Conservation (phyloP, 2,329 filamentous ascomycete species). For the Xylaria sp. region DNA sequence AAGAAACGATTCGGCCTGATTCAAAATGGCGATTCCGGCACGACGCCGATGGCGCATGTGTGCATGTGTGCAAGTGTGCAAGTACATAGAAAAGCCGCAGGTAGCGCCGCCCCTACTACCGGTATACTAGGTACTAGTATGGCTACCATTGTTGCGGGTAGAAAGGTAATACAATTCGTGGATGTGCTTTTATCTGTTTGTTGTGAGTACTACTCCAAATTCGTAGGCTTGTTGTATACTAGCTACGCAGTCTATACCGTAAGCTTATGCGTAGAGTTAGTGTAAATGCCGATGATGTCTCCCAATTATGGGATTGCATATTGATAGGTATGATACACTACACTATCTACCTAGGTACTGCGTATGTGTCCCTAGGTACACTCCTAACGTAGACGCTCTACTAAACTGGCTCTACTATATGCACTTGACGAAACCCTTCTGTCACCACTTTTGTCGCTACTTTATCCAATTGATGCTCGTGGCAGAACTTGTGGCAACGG, state of each 20-base stretch:
- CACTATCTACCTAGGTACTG: not conserved
- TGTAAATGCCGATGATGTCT: not conserved
- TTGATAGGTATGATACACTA: no score
- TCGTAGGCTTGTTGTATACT: no score
- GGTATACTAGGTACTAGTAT: not conserved
- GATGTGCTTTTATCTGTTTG: not conserved
- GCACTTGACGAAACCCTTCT: slow-evolving; percentile 26
- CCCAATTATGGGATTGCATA: not conserved
- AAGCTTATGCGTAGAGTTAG: no score
- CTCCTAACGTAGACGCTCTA: no score
- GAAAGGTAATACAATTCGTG: no score
- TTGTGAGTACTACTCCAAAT: not conserved
- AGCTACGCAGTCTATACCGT: no score
- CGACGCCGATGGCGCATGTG: not conserved
- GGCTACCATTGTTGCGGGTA: not conserved
- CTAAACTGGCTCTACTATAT: slow-evolving; percentile 4
- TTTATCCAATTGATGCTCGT: slow-evolving; percentile 25
- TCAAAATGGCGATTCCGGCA: not conserved
- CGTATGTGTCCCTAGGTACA: no score
- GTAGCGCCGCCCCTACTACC: slow-evolving; percentile 11
- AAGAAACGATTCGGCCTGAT: slow-evolving; percentile 6
- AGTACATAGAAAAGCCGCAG: slow-evolving; percentile 19
- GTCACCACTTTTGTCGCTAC: slow-evolving; percentile 40
- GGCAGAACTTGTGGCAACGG: slow-evolving; percentile 20
- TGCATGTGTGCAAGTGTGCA: no score